Evolutionary conservation across 306 rosid species (phyloP).

Genomic region (Quercus variabilis): DNA sequence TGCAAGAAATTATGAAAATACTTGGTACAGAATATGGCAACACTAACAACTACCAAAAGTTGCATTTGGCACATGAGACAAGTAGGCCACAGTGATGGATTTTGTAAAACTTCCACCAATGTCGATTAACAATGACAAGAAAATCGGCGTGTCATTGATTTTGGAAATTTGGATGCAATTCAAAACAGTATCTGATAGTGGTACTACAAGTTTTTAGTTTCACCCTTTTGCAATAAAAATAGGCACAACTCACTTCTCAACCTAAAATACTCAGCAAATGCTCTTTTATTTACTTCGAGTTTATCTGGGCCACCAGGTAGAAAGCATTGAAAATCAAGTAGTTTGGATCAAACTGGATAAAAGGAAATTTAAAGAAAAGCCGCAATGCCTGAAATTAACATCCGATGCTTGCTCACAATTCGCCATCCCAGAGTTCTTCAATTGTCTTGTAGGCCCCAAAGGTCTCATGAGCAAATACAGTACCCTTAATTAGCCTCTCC

Average conservation of each 20-base stretch:
- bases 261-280: neutral
- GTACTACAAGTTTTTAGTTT: too few species aligned
- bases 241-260: neutral
- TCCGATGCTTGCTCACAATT: conserved; percentile 29
- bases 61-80: too few species aligned
- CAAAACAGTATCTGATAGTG: too few species aligned
- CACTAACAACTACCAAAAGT: too few species aligned
- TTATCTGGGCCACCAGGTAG: neutral
- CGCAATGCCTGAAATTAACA: neutral
- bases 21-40: too few species aligned
- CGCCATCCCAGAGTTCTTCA: conserved; percentile 72
- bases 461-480: conserved; percentile 30
- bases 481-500: conserved; percentile 47
- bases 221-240: neutral
- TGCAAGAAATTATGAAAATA: too few species aligned
- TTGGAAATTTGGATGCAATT: too few species aligned
- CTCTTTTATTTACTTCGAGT: neutral
- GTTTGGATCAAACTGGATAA: neutral
- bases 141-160: too few species aligned
- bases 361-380: too few species aligned
- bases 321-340: neutral
- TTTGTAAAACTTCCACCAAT: too few species aligned
- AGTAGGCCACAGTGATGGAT: too few species aligned
- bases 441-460: conserved; percentile 35
- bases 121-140: too few species aligned